phyloP scores from a whole-genome alignment of 768 basidiomycete genomes.

The Butyriboletus loyo region DNA sequence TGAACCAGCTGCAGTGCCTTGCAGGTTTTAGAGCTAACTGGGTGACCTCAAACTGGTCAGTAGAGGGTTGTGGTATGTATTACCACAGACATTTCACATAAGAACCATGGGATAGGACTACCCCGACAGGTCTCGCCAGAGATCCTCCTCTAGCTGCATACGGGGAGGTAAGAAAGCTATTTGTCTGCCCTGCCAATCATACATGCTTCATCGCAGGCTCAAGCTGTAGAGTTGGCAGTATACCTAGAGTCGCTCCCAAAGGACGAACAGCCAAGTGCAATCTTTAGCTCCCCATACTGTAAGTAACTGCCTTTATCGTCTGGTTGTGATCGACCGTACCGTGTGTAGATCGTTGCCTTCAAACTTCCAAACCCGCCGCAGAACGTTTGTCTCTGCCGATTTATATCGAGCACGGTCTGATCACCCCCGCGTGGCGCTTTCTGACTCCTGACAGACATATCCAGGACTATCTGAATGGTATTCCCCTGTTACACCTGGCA shows the following conservation, averaged over 20 bases:
- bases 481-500: conserved; percentile 61
- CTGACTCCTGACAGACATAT: background rate
- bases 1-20: background rate
- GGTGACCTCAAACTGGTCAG: conserved; percentile 63
- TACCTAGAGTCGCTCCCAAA: conserved; percentile 64
- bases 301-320: conserved; percentile 13
- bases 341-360: conserved; percentile 75
- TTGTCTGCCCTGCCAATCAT: background rate
- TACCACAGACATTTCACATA: conserved; percentile 4
- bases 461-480: conserved; percentile 78
- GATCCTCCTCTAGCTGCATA: conserved; percentile 73
- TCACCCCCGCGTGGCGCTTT: conserved; percentile 4
- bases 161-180: conserved; percentile 50
- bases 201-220: conserved; percentile 39
- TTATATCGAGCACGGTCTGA: conserved; percentile 72
- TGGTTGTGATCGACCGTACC: background rate
- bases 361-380: conserved; percentile 69
- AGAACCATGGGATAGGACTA: conserved; percentile 43
- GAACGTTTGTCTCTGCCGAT: conserved; percentile 62
- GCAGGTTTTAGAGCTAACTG: conserved; percentile 77
- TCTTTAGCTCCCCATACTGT: conserved; percentile 88
- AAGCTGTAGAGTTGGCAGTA: conserved; percentile 69
- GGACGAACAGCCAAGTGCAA: conserved; percentile 67
- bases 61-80: background rate
- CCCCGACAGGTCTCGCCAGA: conserved; percentile 61